Evolutionary conservation across 2,329 filamentous ascomycete species (phyloP), one percentile per base, ranked within the genome.

Genomic region (Paracorniculantispora psalliotae): DNA sequence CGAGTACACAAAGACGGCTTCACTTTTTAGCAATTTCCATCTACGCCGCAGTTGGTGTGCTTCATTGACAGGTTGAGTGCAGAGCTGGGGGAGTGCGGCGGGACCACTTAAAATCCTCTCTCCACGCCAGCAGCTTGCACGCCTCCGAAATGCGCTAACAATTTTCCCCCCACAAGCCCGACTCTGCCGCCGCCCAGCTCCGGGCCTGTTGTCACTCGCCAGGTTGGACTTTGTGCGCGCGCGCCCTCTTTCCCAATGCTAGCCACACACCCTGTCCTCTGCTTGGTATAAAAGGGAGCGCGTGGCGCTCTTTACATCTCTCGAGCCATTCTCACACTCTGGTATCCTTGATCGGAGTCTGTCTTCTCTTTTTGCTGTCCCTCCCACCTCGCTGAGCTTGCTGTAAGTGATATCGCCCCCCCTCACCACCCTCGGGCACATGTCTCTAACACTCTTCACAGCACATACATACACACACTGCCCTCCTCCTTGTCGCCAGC

Each of bases 241-340:
- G 21, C 54, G 15, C 13, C n/a, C 46, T 10, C 25, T 8, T 28
- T 33, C n/a, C 19, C 15, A 13, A 28, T 48, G n/a, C 30, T 57
- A 57, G 54, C 15, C 54, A 43, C 54, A 57, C 54, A 57, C 54
- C 54, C 54, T 33, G n/a, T n/a, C 39, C 54, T 37, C 44, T 25
- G 12, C 12, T 28, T 57, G 25, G 50, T 57, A 57, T 55, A 57
- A 55, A 57, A 50, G 54, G 52, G 41, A 43, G 41, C 33, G 10
- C 25, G 6, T 57, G 13, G 44, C 46, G 33, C 44, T 49, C 35
- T 23, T 50, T 12, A 7, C 44, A 37, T 25, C 35, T 23, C 13
- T 50, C 19, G 10, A 9, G 23, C 6, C n/a, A n/a, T 21, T 54
- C 46, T 46, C 46, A 57, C 46, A 57, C 25, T 33, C 19, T 43